These are phyloP conservation scores for Millerago galiae DNA, from an alignment of 805 yeast species.

Conservation along the genomic window DNA sequence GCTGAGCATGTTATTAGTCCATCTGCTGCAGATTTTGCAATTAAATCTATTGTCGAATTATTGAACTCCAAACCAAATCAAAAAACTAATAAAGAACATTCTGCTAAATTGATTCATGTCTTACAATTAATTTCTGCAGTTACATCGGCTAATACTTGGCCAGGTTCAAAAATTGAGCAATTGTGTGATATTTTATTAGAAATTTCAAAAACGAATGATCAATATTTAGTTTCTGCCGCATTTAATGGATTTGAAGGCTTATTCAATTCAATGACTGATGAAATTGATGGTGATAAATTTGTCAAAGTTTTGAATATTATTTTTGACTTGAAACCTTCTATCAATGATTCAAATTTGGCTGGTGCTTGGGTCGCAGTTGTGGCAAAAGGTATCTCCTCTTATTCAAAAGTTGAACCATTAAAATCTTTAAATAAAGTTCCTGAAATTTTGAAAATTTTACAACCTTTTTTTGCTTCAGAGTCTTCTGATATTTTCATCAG, in stretches of 20 bases:
- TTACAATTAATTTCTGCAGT: conserved; percentile 71
- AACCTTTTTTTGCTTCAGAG: conserved; percentile 64
- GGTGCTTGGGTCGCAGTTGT: conserved; percentile 95
- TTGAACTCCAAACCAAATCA: conserved; percentile 30
- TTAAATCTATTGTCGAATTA: conserved; percentile 45
- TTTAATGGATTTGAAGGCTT: conserved; percentile 80
- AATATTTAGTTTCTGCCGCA: conserved; percentile 73
- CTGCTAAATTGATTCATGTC: conserved; percentile 61
- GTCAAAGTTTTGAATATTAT: conserved; percentile 60
- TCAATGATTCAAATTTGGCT: conserved; percentile 76
- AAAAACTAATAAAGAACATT: conserved; percentile 41
- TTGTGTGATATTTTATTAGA: conserved; percentile 73
- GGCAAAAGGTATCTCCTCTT: conserved; percentile 68
- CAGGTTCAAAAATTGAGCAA: conserved; percentile 55
- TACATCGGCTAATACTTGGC: conserved; percentile 78
- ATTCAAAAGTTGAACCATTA: conserved; percentile 43
- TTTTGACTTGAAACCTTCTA: conserved; percentile 73
- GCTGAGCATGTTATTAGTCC: conserved; percentile 74
- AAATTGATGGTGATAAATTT: conserved; percentile 58
- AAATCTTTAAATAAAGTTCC: conserved; percentile 53
- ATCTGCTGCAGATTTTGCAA: conserved; percentile 61
- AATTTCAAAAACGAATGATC: conserved; percentile 77
- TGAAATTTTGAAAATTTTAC: conserved; percentile 45
- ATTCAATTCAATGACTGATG: conserved; percentile 57
- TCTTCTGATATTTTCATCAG: conserved; percentile 57